Evolutionary conservation across 768 basidiomycete species (phyloP).

Genomic region (Steccherinum ochraceum): DNA sequence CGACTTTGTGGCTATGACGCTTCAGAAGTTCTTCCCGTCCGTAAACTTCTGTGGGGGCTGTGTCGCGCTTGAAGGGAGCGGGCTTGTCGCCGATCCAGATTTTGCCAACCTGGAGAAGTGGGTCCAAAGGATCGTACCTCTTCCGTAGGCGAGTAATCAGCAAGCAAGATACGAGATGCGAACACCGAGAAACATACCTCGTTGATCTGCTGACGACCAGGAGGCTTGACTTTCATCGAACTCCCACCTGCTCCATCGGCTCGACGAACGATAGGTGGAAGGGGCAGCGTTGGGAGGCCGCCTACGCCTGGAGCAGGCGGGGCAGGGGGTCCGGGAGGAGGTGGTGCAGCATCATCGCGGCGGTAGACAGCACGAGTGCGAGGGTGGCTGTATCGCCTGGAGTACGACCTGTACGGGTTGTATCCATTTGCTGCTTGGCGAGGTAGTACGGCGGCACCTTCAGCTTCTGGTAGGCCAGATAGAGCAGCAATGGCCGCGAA

Average conservation of each 20-base stretch:
- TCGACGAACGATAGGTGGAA: neutral
- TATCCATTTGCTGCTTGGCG: conserved; percentile 8
- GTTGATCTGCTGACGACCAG: neutral
- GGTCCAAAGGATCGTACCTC: conserved; percentile 14
- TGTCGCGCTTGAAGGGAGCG: conserved; percentile 2
- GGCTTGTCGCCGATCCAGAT: conserved; percentile 14
- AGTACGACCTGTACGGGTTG: neutral
- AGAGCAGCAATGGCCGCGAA: conserved; percentile 40
- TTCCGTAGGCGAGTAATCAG: no score
- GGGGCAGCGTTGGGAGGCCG: no score
- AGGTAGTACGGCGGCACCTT: conserved; percentile 29
- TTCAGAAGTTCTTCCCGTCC: neutral
- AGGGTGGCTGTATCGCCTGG: conserved; percentile 1
- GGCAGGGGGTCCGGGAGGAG: neutral
- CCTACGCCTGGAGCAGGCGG: no score
- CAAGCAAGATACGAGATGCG: no score
- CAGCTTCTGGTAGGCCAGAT: conserved; percentile 28
- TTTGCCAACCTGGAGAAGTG: conserved; percentile 12
- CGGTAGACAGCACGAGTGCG: neutral
- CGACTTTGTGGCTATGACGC: neutral
- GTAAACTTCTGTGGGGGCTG: neutral
- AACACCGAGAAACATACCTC: neutral
- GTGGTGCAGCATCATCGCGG: neutral
- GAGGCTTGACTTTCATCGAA: neutral
- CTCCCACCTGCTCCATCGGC: neutral